A percentile compares a stretch with the other conserved stretches of the same genome.
Conservation (phyloP, 1,284 basidiomycete species). For the Testicularia cyperi region DNA sequence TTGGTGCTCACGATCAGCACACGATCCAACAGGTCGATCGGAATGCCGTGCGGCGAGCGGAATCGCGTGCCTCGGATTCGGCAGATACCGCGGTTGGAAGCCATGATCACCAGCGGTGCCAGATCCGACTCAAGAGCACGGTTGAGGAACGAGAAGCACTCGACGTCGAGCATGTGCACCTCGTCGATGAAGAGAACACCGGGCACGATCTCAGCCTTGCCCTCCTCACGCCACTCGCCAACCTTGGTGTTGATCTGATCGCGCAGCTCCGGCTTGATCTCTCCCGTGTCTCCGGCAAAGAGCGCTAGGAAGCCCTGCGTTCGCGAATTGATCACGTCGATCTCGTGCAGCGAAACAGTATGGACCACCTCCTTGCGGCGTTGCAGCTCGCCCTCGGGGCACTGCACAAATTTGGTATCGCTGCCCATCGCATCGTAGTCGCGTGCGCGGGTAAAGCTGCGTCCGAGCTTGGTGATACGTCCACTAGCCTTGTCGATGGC, state of each 20-base stretch:
- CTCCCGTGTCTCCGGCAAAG: slow-evolving; percentile 82
- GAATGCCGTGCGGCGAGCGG: slow-evolving; percentile 89
- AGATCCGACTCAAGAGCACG: slow-evolving; percentile 90
- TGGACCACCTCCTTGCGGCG: slow-evolving; percentile 95
- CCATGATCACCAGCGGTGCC: slow-evolving; percentile 95
- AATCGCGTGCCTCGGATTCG: slow-evolving; percentile 93
- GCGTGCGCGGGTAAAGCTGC: slow-evolving; percentile 90
- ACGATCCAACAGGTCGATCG: slow-evolving; percentile 89
- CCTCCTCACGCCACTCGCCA: slow-evolving; percentile 96
- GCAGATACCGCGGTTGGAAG: slow-evolving; percentile 91
- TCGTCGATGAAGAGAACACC: slow-evolving; percentile 68
- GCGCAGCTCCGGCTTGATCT: slow-evolving; percentile 95
- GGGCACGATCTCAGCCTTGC: slow-evolving; percentile 95
- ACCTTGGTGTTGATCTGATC: slow-evolving; percentile 97
- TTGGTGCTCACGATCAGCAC: slow-evolving; percentile 93
- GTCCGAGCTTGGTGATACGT: slow-evolving; percentile 92
- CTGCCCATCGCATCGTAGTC: slow-evolving; percentile 94
- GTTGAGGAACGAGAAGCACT: slow-evolving; percentile 98
- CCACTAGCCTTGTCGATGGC: slow-evolving; percentile 94
- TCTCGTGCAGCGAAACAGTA: slow-evolving; percentile 95
- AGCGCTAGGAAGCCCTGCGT: slow-evolving; percentile 79
- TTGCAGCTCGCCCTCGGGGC: slow-evolving; percentile 96
- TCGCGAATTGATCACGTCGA: slow-evolving; percentile 97
- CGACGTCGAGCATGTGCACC: slow-evolving; percentile 99
- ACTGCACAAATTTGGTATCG: slow-evolving; percentile 96